These are phyloP conservation scores for Apiospora aurea DNA, from an alignment of 2,329 filamentous ascomycete genomes.

Conservation along the genomic window DNA sequence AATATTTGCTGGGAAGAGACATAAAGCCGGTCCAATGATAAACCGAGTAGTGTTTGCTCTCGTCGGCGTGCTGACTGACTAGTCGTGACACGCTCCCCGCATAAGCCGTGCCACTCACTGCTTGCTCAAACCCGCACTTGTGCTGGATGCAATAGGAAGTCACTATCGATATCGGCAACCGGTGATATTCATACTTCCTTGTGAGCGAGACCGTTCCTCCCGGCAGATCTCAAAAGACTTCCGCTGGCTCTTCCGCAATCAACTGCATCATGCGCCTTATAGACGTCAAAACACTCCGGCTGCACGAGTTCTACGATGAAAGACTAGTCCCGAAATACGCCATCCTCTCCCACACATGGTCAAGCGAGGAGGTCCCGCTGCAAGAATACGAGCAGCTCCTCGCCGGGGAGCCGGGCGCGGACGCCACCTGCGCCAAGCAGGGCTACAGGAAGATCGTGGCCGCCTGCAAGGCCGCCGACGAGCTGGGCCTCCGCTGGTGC, in stretches of 20 bases:
- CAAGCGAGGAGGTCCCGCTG: not conserved
- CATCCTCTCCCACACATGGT: not conserved
- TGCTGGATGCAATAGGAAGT: too few relatives aligned
- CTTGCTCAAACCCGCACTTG: too few relatives aligned
- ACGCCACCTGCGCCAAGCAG: not conserved
- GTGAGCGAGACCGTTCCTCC: not conserved
- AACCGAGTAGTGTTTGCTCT: too few relatives aligned
- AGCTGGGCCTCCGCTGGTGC: not conserved
- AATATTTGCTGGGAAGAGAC: too few relatives aligned
- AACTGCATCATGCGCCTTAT: not conserved
- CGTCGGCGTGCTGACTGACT: too few relatives aligned
- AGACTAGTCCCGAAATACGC: not conserved
- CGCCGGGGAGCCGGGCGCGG: not conserved
- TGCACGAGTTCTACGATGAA: not conserved
- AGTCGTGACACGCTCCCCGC: too few relatives aligned
- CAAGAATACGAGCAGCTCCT: not conserved
- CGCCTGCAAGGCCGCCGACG: not conserved
- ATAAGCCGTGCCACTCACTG: too few relatives aligned
- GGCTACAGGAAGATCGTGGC: not conserved
- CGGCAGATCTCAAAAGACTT: not conserved
- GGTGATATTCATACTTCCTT: not conserved
- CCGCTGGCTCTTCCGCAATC: not conserved
- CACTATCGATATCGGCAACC: too few relatives aligned
- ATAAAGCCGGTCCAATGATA: too few relatives aligned
- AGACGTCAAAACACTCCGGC: not conserved